Conservation (phyloP, 2,329 filamentous ascomycete species). For the Diplodia corticola region DNA sequence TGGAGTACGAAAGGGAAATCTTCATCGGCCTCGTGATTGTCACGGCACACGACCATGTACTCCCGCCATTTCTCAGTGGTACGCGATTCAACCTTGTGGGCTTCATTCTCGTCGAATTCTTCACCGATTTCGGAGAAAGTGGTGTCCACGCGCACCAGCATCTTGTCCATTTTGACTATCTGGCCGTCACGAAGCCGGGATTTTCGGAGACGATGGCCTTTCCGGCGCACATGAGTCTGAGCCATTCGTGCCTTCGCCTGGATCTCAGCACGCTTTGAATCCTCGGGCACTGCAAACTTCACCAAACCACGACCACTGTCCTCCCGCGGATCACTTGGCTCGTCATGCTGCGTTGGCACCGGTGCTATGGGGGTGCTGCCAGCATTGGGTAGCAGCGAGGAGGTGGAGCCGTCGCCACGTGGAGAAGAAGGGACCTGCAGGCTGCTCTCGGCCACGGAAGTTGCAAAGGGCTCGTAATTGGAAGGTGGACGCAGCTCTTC, state of each 20-base stretch:
- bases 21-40: conserved; percentile 50
- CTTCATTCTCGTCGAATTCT: conserved; percentile 65
- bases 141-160: conserved; percentile 64
- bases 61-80: conserved; percentile 66
- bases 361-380: conserved; percentile 26
- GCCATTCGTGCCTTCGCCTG: conserved; percentile 43
- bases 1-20: conserved; percentile 56
- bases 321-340: background rate
- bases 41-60: conserved; percentile 62
- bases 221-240: conserved; percentile 40
- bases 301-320: conserved; percentile 37
- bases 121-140: conserved; percentile 54
- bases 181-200: conserved; percentile 55
- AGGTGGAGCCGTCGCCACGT: conserved; percentile 36
- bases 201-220: conserved; percentile 40
- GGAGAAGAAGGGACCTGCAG: conserved; percentile 29
- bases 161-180: conserved; percentile 67
- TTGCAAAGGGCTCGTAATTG: background rate
- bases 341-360: background rate
- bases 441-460: conserved; percentile 17
- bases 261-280: conserved; percentile 39
- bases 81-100: conserved; percentile 58
- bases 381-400: conserved; percentile 39
- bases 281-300: conserved; percentile 46
- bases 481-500: background rate